phyloP scores from a whole-genome alignment of 2,329 filamentous ascomycete genomes.

The Alternaria sp. region DNA sequence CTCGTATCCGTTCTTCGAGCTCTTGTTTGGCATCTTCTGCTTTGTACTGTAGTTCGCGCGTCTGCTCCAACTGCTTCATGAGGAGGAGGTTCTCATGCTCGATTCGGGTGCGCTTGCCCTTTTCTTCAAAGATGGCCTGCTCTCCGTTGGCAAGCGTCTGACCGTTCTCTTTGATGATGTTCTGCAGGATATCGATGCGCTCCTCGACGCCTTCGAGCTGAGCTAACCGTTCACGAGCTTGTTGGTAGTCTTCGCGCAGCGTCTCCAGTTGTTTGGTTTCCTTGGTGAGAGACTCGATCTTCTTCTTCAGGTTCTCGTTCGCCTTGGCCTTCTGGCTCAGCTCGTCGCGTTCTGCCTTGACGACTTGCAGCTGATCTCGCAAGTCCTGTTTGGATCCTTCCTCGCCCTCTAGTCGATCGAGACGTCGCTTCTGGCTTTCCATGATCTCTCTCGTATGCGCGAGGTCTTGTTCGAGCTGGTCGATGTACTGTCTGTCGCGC shows the following conservation, averaged over 20 bases:
- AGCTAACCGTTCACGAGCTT: constrained; percentile 52
- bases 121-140: constrained; percentile 59
- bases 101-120: constrained; percentile 54
- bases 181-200: constrained; percentile 53
- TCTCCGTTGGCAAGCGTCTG: constrained; percentile 58
- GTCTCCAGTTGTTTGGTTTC: constrained; percentile 53
- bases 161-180: constrained; percentile 59
- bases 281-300: constrained; percentile 58
- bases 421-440: constrained; percentile 55
- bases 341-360: constrained; percentile 57
- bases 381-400: constrained; percentile 55
- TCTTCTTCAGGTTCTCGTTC: constrained; percentile 61
- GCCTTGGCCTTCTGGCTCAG: constrained; percentile 57
- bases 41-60: constrained; percentile 54
- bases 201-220: constrained; percentile 55
- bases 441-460: constrained; percentile 51
- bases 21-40: constrained; percentile 57
- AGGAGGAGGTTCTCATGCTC: constrained; percentile 57
- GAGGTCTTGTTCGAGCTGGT: constrained; percentile 56
- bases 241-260: constrained; percentile 54
- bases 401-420: constrained; percentile 52
- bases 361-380: constrained; percentile 58
- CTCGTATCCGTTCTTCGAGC: constrained; percentile 53
- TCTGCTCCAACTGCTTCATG: constrained; percentile 55
- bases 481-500: constrained; percentile 57